Percentiles rank a stretch among this genome's conserved stretches.
phyloP scores from a whole-genome alignment of 768 basidiomycete species.

The Lepiota subincarnata region DNA sequence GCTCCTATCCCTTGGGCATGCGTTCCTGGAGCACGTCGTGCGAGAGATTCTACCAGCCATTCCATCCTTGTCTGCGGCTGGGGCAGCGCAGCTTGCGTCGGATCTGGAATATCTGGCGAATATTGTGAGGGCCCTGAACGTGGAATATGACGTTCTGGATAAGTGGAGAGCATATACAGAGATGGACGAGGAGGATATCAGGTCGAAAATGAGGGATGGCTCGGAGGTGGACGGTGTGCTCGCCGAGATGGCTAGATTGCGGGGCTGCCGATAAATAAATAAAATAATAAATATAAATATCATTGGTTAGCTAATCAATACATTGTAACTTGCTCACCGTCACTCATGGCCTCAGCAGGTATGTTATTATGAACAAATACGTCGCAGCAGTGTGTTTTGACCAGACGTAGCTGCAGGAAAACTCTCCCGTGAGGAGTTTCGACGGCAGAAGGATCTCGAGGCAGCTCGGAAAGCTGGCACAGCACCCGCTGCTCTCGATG shows the following conservation, averaged over 20 bases:
- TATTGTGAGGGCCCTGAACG: conserved; percentile 86
- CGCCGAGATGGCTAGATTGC: conserved; percentile 15
- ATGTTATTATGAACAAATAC: background rate
- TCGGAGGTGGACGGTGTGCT: conserved; percentile 30
- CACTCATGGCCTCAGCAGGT: conserved; percentile 16
- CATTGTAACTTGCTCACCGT: background rate
- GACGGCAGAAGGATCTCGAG: conserved; percentile 94
- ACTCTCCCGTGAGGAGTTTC: conserved; percentile 90
- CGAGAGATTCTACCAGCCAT: conserved; percentile 68
- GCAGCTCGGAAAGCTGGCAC: conserved; percentile 98
- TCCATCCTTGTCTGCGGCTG: conserved; percentile 52
- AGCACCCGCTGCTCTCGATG: conserved; percentile 92
- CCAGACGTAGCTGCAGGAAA: conserved; percentile 58
- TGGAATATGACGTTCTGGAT: conserved; percentile 77
- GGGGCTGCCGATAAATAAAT: conserved; percentile 6
- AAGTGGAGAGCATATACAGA: conserved; percentile 73
- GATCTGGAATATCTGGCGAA: conserved; percentile 90
- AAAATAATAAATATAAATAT: conserved; percentile 5
- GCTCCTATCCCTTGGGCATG: conserved; percentile 86
- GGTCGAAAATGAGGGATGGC: conserved; percentile 25
- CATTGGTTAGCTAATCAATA: conserved; percentile 4
- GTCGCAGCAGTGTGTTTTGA: conserved; percentile 8
- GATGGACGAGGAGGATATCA: conserved; percentile 51
- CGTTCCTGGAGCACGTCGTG: conserved; percentile 73
- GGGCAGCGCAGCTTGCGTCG: conserved; percentile 78